Evolutionary conservation across 306 rosid species (phyloP), one percentile per base, ranked within the genome.

Genomic region (Datisca glomerata): DNA sequence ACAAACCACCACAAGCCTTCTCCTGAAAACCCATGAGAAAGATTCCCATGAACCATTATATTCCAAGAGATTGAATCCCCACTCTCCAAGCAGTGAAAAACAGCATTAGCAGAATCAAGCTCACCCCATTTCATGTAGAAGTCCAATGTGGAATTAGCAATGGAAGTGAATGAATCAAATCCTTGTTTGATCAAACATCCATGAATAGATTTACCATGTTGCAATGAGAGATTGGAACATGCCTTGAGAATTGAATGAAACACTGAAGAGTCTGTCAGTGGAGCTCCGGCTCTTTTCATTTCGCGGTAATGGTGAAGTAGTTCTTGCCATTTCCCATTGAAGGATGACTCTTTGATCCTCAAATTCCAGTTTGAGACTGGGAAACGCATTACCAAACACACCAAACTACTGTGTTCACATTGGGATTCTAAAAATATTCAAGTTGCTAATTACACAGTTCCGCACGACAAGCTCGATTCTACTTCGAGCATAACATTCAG

Each of bases 21-120:
- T 27, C 12, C 20, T 16, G 37, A 38, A 42, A 22, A 29, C 15
- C 72, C 69, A 39, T 43, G 43, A 27, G 35, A 59, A 48, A 73
- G 70, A 40, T 35, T 23, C 22, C 69, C 75, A 60, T 32, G 35
- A 12, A 59, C 59, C 55, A 68, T 47, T 29, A 67, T 60, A 41
- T 72, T 72, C 79, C 75, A 67, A 53, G 75, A 63, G 21, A 72
- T 57, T 9, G 64, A 57, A 38, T 72, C 75, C 41, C 46, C 59
- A 41, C 15, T 24, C 8, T 11, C 48, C 60, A 47, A 38, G 42
- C 52, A 35, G 18, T 46, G 32, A 9, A 68, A 73, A 44, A 61
- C 57, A 21, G n/a, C n/a, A 8, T 43, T 36, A 7, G 75, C 68
- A 52, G 64, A 62, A 56, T 45, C 46, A 31, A 57, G 19, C 12